Evolutionary conservation across 1,284 basidiomycete genomes (phyloP), one percentile per base, ranked within the genome.

Genomic region (Anthracocystis walkeri): DNA sequence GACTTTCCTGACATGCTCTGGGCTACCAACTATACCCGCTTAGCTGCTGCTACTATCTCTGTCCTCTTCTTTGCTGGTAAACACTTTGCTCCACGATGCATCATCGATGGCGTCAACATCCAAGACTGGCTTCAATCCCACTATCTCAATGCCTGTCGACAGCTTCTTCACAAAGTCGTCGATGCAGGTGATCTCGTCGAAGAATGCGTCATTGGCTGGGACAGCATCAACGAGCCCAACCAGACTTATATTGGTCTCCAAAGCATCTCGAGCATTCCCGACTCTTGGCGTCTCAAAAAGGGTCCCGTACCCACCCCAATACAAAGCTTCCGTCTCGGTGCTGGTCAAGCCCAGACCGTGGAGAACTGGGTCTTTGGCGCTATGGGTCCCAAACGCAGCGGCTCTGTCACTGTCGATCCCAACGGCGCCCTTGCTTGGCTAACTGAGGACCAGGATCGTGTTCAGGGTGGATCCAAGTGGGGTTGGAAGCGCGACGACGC

Each of bases 41-140:
- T 97, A 18, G 90, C 92, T 42, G 91, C 90, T 14, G 94, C 95
- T 83, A 97, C 95, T 4, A 84, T 98, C 58, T 97, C 94, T 87
- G 94, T 95, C 3, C 89, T 99, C 62, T 98, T 97, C 89, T 98
- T 94, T 83, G 95, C 92, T 29, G 96, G 96, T 4, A 89, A 90
- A 35, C 90, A 91, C 56, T 98, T 91, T 84, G 94, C 95, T 0
- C 96, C 96, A 0, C 91, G 91, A 64, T 97, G 95, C 85, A 87
- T 94, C 78, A 92, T 98, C 80, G 94, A 98, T 86, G 94, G 91
- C 10, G 86, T 90, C 69, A 96, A 97, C 84, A 96, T 99, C 77
- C 95, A 98, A 60, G 94, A 97, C 81, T 98, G 91, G 82, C 90
- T 99, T 1, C 94, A 97, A 84, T 87, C 88, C 2, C 94, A 96